phyloP scores from a whole-genome alignment of 2,329 filamentous ascomycete genomes.

The Xylaria sp. region DNA sequence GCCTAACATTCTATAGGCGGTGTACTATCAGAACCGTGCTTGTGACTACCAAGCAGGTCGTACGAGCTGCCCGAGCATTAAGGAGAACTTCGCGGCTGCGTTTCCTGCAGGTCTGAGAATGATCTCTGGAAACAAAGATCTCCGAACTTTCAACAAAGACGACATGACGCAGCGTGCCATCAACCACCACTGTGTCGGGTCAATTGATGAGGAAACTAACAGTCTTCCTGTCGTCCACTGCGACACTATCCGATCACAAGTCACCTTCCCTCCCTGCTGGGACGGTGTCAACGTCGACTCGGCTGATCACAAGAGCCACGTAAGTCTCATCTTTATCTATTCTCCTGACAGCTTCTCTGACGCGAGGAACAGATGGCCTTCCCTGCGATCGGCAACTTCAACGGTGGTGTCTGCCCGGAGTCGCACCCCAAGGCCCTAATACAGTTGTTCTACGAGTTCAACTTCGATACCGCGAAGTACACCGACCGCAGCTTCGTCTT shows the following conservation, averaged over 20 bases:
- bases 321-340: background rate
- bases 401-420: conserved; percentile 50
- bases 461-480: conserved; percentile 40
- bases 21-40: conserved; percentile 26
- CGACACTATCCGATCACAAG: conserved; percentile 52
- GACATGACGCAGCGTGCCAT: conserved; percentile 21
- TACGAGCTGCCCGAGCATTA: conserved; percentile 14
- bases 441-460: conserved; percentile 49
- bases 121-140: conserved; percentile 25
- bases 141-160: conserved; percentile 21
- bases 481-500: conserved; percentile 50
- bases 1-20: conserved; percentile 15
- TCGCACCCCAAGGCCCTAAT: conserved; percentile 52
- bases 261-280: conserved; percentile 69
- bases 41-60: conserved; percentile 20
- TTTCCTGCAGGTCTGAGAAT: conserved; percentile 17
- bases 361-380: conserved; percentile 9
- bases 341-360: background rate
- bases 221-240: conserved; percentile 41
- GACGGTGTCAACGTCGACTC: conserved; percentile 59
- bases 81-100: conserved; percentile 18
- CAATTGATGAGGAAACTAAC: conserved; percentile 47
- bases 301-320: conserved; percentile 20
- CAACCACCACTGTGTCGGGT: conserved; percentile 22
- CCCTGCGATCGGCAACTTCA: conserved; percentile 25